Conservation (phyloP, 495 filamentous ascomycete species). For the Daldinia loculata region DNA sequence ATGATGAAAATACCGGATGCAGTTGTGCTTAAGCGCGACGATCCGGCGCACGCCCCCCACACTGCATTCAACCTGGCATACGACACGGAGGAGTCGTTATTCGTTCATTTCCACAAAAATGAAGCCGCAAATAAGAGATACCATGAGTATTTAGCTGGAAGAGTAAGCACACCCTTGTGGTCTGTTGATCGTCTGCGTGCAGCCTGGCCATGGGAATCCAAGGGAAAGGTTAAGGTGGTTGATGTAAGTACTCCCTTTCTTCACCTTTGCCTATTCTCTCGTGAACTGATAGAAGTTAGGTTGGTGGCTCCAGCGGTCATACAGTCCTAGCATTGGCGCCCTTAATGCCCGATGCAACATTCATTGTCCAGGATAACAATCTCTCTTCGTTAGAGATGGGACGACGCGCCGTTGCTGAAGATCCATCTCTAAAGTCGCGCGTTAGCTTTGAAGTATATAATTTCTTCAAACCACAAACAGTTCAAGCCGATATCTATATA, state of each 20-base stretch:
- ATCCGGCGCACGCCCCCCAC: conserved; percentile 38
- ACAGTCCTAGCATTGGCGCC: conserved; percentile 48
- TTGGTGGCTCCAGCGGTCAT: conserved; percentile 58
- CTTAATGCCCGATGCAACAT: conserved; percentile 46
- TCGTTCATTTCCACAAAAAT: conserved; percentile 34
- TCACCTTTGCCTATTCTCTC: not conserved
- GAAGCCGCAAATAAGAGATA: conserved; percentile 29
- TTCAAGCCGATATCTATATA: conserved; percentile 51
- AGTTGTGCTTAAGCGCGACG: conserved; percentile 35
- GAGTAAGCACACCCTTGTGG: conserved; percentile 35
- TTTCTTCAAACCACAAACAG: conserved; percentile 51
- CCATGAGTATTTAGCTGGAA: conserved; percentile 37
- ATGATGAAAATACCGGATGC: conserved; percentile 37
- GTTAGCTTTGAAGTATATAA: conserved; percentile 48
- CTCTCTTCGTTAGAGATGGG: conserved; percentile 39
- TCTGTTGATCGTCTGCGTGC: conserved; percentile 38
- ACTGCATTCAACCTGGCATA: conserved; percentile 49
- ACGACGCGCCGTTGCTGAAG: conserved; percentile 26
- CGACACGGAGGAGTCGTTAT: conserved; percentile 40
- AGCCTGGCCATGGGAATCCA: conserved; percentile 29
- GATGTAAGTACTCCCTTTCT: conserved; percentile 26
- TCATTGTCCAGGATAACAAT: conserved; percentile 51
- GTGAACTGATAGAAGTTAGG: conserved; percentile 25
- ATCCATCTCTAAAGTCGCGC: conserved; percentile 23
- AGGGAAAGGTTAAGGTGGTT: conserved; percentile 31